A percentile compares a stretch with the other conserved stretches of the same genome.
Conservation (phyloP, 345 rosid genomes). For the Eucalyptus melliodora region DNA sequence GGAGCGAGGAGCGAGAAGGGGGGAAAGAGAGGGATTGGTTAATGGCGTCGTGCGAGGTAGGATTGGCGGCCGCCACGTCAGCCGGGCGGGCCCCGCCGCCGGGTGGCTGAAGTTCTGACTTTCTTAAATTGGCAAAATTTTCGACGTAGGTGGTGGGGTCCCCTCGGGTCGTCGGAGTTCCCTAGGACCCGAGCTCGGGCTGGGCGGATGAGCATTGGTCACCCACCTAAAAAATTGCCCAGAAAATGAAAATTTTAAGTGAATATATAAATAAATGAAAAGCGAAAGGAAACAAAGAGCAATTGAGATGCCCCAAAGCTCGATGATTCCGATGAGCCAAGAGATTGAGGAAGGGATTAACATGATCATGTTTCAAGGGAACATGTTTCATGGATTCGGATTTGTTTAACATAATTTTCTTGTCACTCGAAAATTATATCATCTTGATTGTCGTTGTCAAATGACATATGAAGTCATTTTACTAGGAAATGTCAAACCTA, state of each 20-base stretch:
- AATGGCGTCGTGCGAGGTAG: background rate
- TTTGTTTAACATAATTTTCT: too few relatives aligned
- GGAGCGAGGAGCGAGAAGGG: background rate
- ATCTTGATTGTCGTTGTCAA: too few relatives aligned
- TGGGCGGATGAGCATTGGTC: background rate
- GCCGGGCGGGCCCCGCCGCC: background rate
- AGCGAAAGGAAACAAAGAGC: background rate
- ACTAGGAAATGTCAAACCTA: rapidly evolving
- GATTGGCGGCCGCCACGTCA: background rate
- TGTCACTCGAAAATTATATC: background rate
- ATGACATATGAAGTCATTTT: background rate
- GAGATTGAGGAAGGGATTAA: background rate
- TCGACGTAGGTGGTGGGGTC: background rate
- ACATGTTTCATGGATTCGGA: rapidly evolving
- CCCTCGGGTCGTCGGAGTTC: background rate
- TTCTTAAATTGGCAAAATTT: background rate
- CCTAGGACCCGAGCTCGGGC: background rate
- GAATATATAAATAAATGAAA: background rate
- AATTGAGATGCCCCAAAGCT: background rate
- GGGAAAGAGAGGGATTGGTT: background rate
- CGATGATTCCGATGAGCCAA: background rate
- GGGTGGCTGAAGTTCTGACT: background rate
- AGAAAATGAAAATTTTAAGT: background rate
- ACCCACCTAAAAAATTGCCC: rapidly evolving
- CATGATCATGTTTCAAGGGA: background rate